phyloP scores from a whole-genome alignment of 768 basidiomycete species.

The Paxillus rubicundulus region DNA sequence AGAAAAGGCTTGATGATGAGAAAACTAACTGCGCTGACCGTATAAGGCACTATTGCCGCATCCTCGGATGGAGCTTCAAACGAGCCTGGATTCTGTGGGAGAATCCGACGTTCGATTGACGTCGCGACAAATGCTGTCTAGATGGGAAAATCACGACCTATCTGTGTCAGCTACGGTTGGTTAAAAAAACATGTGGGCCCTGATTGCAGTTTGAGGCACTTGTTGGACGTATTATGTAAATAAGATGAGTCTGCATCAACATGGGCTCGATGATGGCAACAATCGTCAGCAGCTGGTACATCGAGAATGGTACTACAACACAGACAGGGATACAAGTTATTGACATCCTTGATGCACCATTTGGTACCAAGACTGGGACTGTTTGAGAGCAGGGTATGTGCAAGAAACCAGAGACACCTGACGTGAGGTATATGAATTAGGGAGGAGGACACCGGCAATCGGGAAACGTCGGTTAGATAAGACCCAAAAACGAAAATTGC shows the following conservation, averaged over 20 bases:
- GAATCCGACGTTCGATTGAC: neutral
- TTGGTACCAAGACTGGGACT: too few species aligned
- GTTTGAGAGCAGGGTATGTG: too few species aligned
- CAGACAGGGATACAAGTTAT: neutral
- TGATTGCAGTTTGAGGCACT: too few species aligned
- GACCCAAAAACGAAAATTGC: constrained; percentile 8
- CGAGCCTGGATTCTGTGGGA: neutral
- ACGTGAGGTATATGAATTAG: neutral
- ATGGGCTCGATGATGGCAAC: constrained; percentile 11
- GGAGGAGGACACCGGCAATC: constrained; percentile 7
- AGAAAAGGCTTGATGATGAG: constrained; percentile 13
- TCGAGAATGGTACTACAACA: neutral
- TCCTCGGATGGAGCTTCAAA: too few species aligned
- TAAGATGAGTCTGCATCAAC: too few species aligned
- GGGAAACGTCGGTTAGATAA: constrained; percentile 30
- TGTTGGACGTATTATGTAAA: too few species aligned
- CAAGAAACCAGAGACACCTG: too few species aligned
- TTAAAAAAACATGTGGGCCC: too few species aligned
- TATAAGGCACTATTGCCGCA: too few species aligned
- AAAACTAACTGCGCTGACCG: neutral
- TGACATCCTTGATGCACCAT: too few species aligned
- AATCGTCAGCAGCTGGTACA: neutral
- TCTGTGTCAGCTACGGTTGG: too few species aligned
- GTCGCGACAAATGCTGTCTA: too few species aligned
- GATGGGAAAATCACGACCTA: neutral